Base-by-base conservation (phyloP, 2,329 filamentous ascomycete species). In the Pleurostoma richardsiae region DNA sequence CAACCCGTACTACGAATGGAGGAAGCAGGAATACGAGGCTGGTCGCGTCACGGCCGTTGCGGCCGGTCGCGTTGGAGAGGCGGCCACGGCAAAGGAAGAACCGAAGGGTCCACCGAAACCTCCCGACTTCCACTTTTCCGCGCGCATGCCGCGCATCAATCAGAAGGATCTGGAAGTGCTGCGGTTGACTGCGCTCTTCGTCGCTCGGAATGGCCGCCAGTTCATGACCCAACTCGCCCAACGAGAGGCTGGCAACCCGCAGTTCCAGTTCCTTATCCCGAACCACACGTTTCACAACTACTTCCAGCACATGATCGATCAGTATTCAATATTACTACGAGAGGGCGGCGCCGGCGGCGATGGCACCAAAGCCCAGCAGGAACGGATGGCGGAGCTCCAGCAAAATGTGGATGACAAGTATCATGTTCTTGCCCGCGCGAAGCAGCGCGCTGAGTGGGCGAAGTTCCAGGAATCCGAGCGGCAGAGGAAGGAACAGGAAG, bases 251-350 rank as follows among this genome's bases (percentile, higher is more conserved):
- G 81, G 86, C 60, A 97, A 96, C 67, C 90, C 85, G 55, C 92
- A 99, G 64, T 99, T 97, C 65, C 90, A 96, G 67, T 99, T 99
- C 62, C 76, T 99, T 45, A 85, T 92, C 45, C 90, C 91, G 11
- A 95, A 96, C 60, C 94, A 99, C 72, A 96, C 89, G 59, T 85
- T 96, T 52, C 90, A 97, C 72, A 91, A 92, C 64, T 97, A 94
- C 72, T 97, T 96, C 68, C 88, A 90, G 56, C 83, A 91, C 53
- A 77, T 96, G 49, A 84, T 96, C 50, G 92, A 97, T 56, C 94
- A 99, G 64, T 97, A 97, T 66, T 87, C 86, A n/a, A 77, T 85
- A 44, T 71, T 96, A 30, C 63, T 96, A 47, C 80, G 82, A 46
- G 78, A 82, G 6, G 78, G 83, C 47, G 85, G 83, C 1, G 75